A percentile compares a stretch with the other conserved stretches of the same genome.
Conservation (phyloP, 2,329 filamentous ascomycete species). For the Teratosphaeria zuluensis region DNA sequence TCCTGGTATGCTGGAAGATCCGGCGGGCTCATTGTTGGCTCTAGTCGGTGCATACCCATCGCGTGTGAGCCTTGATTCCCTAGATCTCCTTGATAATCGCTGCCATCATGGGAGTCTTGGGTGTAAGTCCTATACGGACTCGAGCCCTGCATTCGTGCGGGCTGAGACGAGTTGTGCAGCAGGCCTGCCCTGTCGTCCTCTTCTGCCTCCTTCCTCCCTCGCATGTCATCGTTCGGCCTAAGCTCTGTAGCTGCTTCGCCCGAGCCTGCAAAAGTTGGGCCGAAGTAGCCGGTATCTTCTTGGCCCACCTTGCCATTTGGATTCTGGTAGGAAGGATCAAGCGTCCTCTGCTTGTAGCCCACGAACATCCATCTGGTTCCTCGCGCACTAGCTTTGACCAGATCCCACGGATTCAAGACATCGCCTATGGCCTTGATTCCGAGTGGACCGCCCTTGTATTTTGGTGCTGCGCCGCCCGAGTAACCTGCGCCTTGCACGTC, state of each 20-base stretch:
- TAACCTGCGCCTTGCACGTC: constrained; percentile 14
- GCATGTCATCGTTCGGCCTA: constrained; percentile 4
- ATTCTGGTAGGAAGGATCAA: constrained; percentile 32
- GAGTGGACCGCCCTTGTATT: constrained; percentile 54
- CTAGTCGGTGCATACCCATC: not conserved
- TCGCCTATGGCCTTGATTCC: constrained; percentile 58
- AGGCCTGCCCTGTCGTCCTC: constrained; percentile 22
- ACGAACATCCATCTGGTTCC: constrained; percentile 74
- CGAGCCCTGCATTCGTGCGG: constrained; percentile 2
- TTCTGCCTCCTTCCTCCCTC: constrained; percentile 4
- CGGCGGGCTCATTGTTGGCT: not conserved
- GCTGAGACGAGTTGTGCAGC: constrained; percentile 12
- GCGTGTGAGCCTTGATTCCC: not conserved
- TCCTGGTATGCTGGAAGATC: not conserved
- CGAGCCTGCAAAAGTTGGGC: constrained; percentile 11
- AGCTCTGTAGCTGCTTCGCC: constrained; percentile 17
- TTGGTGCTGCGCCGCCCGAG: constrained; percentile 10
- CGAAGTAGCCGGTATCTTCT: constrained; percentile 10
- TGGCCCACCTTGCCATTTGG: constrained; percentile 8
- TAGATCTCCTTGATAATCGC: constrained; percentile 4
- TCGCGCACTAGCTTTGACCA: constrained; percentile 68
- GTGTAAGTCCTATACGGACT: constrained; percentile 9
- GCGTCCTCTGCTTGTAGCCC: constrained; percentile 51
- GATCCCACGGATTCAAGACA: constrained; percentile 72
- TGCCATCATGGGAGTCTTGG: constrained; percentile 4